Percentiles rank a stretch among this genome's conserved stretches.
phyloP scores from a whole-genome alignment of 768 basidiomycete genomes.

The Pholiota microspora region DNA sequence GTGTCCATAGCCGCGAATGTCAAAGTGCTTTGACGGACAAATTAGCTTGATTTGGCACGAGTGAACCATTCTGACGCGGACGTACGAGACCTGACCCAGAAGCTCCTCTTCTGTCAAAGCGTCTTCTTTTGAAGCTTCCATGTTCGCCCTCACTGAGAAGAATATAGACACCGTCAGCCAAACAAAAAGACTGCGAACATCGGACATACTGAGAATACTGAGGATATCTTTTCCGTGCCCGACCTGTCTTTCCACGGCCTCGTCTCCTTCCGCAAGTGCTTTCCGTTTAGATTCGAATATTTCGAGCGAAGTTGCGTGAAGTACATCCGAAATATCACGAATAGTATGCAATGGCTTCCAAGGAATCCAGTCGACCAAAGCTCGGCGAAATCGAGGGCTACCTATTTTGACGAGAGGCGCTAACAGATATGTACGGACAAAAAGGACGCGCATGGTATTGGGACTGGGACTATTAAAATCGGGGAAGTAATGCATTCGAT shows the following conservation, averaged over 20 bases:
- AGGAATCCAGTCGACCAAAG: neutral
- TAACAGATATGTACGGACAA: neutral
- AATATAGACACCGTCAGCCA: neutral
- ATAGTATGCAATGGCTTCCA: slow-evolving; percentile 4
- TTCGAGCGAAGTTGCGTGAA: slow-evolving; percentile 29
- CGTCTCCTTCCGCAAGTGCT: slow-evolving; percentile 29
- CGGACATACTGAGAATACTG: slow-evolving; percentile 24
- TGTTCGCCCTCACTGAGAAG: slow-evolving; percentile 35
- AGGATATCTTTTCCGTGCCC: slow-evolving; percentile 41
- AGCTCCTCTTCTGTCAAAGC: slow-evolving; percentile 34
- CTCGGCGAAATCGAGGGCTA: slow-evolving; percentile 1
- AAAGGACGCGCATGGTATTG: neutral
- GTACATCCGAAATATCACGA: slow-evolving; percentile 23
- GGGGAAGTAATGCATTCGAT: no score
- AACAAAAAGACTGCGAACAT: neutral
- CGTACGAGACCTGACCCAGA: slow-evolving; percentile 32
- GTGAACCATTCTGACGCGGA: no score
- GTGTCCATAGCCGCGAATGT: slow-evolving; percentile 42
- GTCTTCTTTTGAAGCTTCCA: slow-evolving; percentile 28
- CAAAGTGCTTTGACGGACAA: slow-evolving; percentile 1
- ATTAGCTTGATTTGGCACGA: no score
- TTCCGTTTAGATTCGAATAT: slow-evolving; percentile 32
- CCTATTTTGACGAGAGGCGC: neutral
- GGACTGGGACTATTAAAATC: neutral
- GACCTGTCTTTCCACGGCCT: slow-evolving; percentile 27